A percentile compares a stretch with the other conserved stretches of the same genome.
phyloP scores from a whole-genome alignment of 2,329 filamentous ascomycete genomes.

The Periconia macrospinosa region DNA sequence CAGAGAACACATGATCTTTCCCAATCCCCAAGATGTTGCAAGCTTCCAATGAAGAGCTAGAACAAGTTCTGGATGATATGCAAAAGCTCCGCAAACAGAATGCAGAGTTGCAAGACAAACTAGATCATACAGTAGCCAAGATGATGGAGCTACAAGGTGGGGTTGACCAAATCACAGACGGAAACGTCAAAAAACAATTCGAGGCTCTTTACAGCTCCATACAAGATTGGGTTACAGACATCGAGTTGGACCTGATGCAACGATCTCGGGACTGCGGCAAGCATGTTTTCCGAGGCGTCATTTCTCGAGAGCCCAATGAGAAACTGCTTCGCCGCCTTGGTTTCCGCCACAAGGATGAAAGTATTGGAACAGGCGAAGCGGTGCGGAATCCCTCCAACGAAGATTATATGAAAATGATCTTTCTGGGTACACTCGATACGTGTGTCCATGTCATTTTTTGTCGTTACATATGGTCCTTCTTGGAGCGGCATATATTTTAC shows the following conservation, averaged over 20 bases:
- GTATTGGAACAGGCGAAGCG: not conserved
- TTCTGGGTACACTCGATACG: not conserved
- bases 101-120: not conserved
- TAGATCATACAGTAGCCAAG: not conserved
- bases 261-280: not conserved
- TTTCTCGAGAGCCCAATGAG: not conserved
- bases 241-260: not conserved
- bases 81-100: not conserved
- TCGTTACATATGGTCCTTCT: not conserved
- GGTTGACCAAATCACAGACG: constrained; percentile 2
- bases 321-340: not conserved
- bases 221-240: not conserved
- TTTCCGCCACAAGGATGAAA: not conserved
- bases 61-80: not conserved
- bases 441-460: not conserved
- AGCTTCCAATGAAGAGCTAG: not conserved
- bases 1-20: not conserved
- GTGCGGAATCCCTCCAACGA: not conserved
- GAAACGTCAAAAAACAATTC: constrained; percentile 1
- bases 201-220: not conserved
- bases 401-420: not conserved
- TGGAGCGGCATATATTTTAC: not conserved
- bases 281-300: not conserved
- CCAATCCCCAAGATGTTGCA: not conserved
- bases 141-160: constrained; percentile 1